phyloP scores from a whole-genome alignment of 768 basidiomycete genomes.

The Daedalea quercina region DNA sequence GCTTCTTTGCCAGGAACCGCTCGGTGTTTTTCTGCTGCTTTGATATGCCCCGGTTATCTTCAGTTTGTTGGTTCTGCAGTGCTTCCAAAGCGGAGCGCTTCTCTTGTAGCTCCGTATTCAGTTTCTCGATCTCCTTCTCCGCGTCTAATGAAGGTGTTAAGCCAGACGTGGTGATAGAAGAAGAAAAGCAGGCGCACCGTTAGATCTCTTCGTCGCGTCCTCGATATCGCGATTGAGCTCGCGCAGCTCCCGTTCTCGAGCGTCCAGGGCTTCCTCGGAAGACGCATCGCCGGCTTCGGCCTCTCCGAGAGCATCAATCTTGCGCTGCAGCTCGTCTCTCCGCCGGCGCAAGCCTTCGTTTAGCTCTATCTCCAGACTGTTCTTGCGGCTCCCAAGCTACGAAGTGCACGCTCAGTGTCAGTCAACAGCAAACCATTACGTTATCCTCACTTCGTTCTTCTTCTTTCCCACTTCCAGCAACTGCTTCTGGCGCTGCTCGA shows the following conservation, averaged over 20 bases:
- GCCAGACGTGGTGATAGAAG: not conserved
- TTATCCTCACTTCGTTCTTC: slow-evolving; percentile 58
- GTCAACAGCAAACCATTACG: not conserved
- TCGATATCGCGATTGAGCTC: slow-evolving; percentile 62
- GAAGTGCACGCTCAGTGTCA: not conserved
- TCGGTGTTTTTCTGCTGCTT: slow-evolving; percentile 94
- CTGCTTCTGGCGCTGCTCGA: slow-evolving; percentile 66
- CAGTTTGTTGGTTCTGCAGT: slow-evolving; percentile 74
- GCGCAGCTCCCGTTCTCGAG: slow-evolving; percentile 62
- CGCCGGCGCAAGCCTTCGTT: slow-evolving; percentile 82
- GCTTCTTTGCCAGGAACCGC: slow-evolving; percentile 86
- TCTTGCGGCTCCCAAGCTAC: slow-evolving; percentile 52
- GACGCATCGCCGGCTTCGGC: slow-evolving; percentile 46
- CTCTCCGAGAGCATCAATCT: slow-evolving; percentile 72
- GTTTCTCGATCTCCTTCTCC: slow-evolving; percentile 67
- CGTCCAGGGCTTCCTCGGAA: slow-evolving; percentile 61
- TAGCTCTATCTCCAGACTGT: slow-evolving; percentile 84
- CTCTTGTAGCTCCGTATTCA: slow-evolving; percentile 59
- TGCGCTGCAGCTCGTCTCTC: slow-evolving; percentile 68
- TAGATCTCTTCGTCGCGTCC: slow-evolving; percentile 52
- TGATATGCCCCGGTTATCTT: slow-evolving; percentile 83
- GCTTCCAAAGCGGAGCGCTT: slow-evolving; percentile 60
- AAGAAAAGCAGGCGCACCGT: slow-evolving; percentile 33
- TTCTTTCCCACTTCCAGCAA: slow-evolving; percentile 61
- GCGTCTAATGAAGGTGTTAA: slow-evolving; percentile 36